Evolutionary conservation across 495 filamentous ascomycete species (phyloP).

Genomic region (Penicillium pulvis): DNA sequence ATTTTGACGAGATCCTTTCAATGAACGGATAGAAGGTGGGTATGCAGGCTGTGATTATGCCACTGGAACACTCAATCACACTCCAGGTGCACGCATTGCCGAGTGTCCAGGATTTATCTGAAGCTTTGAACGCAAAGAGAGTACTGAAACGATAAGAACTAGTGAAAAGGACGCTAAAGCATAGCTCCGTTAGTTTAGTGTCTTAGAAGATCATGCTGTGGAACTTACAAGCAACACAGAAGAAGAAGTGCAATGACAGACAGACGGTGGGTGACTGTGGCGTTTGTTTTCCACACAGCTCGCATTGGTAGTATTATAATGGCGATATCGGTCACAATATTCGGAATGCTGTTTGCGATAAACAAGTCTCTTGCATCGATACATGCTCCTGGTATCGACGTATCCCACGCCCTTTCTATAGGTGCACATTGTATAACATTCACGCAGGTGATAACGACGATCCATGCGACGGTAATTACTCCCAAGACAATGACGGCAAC

Average conservation of each 20-base stretch:
- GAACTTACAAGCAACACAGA: constrained; percentile 20
- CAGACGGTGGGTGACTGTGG: constrained; percentile 11
- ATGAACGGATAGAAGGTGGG: constrained; percentile 17
- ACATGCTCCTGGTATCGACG: constrained; percentile 36
- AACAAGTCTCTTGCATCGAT: constrained; percentile 48
- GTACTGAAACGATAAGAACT: constrained; percentile 18
- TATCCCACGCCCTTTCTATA: constrained; percentile 43
- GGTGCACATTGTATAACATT: constrained; percentile 51
- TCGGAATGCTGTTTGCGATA: constrained; percentile 48
- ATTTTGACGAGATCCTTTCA: constrained; percentile 9
- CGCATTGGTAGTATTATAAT: constrained; percentile 50
- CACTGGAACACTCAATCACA: constrained; percentile 12
- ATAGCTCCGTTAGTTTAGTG: not conserved
- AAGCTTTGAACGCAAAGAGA: constrained; percentile 11
- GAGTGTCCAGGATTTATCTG: constrained; percentile 19
- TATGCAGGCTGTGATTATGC: constrained; percentile 19
- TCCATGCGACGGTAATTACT: constrained; percentile 39
- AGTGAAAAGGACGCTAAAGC: constrained; percentile 18
- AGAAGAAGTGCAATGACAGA: constrained; percentile 20
- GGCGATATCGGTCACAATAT: constrained; percentile 47
- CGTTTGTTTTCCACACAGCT: constrained; percentile 43
- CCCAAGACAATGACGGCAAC: constrained; percentile 41
- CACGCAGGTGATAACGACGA: constrained; percentile 42
- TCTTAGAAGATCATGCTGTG: not conserved
- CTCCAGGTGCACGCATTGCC: constrained; percentile 18